These are phyloP conservation scores for Meyerozyma carpophila DNA, from an alignment of 1,139 yeast genomes.

Conservation along the genomic window DNA sequence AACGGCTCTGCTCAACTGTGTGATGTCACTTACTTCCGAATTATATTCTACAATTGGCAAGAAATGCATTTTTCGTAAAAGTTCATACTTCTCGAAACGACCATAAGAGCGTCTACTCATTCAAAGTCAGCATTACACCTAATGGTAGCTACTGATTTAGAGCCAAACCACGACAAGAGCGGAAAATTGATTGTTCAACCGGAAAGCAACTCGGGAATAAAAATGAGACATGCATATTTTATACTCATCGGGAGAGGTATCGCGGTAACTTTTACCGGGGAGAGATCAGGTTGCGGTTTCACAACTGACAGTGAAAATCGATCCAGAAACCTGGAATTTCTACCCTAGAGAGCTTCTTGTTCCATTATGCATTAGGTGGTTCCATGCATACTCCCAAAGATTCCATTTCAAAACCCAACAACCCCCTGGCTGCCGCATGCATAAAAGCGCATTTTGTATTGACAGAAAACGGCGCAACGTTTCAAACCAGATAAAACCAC, in stretches of 20 bases:
- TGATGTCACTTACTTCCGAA: not conserved
- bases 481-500: not conserved
- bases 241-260: not conserved
- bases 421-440: not conserved
- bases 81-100: no score
- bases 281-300: not conserved
- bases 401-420: not conserved
- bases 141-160: not conserved
- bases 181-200: no score
- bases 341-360: no score
- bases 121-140: not conserved
- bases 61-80: not conserved
- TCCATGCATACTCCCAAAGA: not conserved
- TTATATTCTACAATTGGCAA: not conserved
- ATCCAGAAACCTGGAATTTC: not conserved
- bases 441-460: not conserved
- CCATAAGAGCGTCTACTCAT: no score
- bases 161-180: not conserved
- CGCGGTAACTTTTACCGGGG: not conserved
- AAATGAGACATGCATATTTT: not conserved
- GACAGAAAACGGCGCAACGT: not conserved
- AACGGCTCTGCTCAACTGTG: no score
- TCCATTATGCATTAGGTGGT: not conserved
- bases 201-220: not conserved
- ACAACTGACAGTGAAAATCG: no score